These are phyloP conservation scores for Codiaeum variegatum DNA, from an alignment of 441 rosid genomes.

Conservation along the genomic window DNA sequence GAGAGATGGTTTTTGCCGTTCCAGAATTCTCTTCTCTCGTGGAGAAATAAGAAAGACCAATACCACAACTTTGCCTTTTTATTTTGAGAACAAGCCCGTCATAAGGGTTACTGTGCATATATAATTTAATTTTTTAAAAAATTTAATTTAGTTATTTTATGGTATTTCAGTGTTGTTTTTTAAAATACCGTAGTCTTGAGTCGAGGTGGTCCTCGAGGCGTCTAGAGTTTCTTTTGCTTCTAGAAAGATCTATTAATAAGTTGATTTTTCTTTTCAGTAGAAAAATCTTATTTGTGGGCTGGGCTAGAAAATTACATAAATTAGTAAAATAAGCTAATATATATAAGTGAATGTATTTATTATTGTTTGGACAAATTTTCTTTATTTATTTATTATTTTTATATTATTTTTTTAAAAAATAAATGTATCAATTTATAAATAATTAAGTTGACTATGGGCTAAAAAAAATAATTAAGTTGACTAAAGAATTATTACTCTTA, in stretches of 20 bases:
- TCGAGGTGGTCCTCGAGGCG: constrained; percentile 23
- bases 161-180: background rate
- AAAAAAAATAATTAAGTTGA: no score
- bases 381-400: no score
- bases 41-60: background rate
- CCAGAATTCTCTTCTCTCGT: constrained; percentile 14
- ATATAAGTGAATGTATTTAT: no score
- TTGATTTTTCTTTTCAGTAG: background rate
- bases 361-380: no score
- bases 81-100: background rate
- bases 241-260: constrained; percentile 27
- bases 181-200: background rate
- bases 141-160: background rate
- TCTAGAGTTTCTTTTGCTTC: constrained; percentile 26
- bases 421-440: no score
- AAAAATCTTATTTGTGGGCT: background rate
- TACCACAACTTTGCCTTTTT: no score
- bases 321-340: no score
- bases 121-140: background rate
- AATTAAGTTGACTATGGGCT: no score
- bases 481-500: no score
- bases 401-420: no score
- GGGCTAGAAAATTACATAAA: background rate
- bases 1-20: constrained; percentile 4
- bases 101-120: background rate